These are phyloP conservation scores for Anisodus tanguticus DNA, from an alignment of 257 asterid genomes.

Conservation along the genomic window DNA sequence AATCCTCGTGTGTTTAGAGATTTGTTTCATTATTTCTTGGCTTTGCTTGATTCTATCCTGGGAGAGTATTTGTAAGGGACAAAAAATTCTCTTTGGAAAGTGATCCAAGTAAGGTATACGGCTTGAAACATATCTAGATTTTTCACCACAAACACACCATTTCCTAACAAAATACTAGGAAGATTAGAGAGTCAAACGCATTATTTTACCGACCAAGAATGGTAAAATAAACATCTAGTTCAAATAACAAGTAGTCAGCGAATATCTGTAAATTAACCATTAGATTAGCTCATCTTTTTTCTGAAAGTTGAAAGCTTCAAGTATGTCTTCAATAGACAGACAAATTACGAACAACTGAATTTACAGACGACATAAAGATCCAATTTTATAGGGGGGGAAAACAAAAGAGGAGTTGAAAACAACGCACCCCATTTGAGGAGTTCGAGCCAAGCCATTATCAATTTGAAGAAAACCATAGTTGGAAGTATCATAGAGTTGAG, in stretches of 20 bases:
- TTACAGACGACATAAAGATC: background rate
- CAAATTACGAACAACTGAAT: background rate
- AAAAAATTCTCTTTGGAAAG: no score
- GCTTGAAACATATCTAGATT: no score
- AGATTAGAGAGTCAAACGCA: background rate
- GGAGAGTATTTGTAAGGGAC: no score
- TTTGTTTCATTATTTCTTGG: no score
- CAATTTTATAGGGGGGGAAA: background rate
- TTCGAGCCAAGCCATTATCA: slow-evolving; percentile 69
- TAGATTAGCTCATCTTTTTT: background rate
- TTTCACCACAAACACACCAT: no score
- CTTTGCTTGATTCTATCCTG: no score
- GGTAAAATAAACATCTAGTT: background rate
- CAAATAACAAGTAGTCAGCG: background rate
- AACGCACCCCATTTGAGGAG: slow-evolving; percentile 96
- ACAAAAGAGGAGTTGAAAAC: background rate
- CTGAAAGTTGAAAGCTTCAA: background rate
- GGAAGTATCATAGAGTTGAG: slow-evolving; percentile 73
- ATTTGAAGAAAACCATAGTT: slow-evolving; percentile 78
- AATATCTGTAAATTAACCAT: background rate
- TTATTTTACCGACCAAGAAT: background rate
- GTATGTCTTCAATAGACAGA: background rate
- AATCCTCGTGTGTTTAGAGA: no score
- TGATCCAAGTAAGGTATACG: no score
- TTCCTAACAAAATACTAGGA: no score